Conservation (phyloP, 2,329 filamentous ascomycete species). For the Coniochaeta pulveracea region DNA sequence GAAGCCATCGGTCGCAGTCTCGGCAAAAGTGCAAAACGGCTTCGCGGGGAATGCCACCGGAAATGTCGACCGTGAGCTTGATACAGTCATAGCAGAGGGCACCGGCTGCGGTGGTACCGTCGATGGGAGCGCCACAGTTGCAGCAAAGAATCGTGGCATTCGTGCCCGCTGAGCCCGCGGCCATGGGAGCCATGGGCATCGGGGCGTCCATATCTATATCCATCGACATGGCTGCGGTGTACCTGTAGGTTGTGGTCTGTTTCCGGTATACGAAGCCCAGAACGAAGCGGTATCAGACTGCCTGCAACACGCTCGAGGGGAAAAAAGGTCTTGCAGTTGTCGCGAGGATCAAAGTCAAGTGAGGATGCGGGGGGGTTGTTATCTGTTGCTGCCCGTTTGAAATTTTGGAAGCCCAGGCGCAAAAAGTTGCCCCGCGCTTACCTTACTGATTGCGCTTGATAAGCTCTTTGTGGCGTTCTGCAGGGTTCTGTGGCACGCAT, state of each 20-base stretch:
- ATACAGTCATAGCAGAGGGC: constrained; percentile 95
- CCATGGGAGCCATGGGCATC: constrained; percentile 16
- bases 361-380: background rate
- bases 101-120: constrained; percentile 75
- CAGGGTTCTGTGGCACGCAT: constrained; percentile 1
- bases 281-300: too few species aligned
- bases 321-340: background rate
- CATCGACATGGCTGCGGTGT: constrained; percentile 5
- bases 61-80: constrained; percentile 89
- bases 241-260: background rate
- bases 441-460: constrained; percentile 4
- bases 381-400: background rate
- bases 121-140: constrained; percentile 93
- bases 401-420: constrained; percentile 1
- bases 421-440: constrained; percentile 3
- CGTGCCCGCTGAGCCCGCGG: constrained; percentile 14
- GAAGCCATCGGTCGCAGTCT: constrained; percentile 90
- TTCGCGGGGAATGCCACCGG: constrained; percentile 81
- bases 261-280: background rate
- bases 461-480: constrained; percentile 1
- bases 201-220: constrained; percentile 21
- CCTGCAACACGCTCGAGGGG: background rate
- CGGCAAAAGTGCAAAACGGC: constrained; percentile 82
- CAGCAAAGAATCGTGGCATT: constrained; percentile 69
- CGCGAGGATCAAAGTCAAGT: background rate